Evolutionary conservation across 2,329 filamentous ascomycete species (phyloP).

Genomic region (Rhinocladiella mackenziei): DNA sequence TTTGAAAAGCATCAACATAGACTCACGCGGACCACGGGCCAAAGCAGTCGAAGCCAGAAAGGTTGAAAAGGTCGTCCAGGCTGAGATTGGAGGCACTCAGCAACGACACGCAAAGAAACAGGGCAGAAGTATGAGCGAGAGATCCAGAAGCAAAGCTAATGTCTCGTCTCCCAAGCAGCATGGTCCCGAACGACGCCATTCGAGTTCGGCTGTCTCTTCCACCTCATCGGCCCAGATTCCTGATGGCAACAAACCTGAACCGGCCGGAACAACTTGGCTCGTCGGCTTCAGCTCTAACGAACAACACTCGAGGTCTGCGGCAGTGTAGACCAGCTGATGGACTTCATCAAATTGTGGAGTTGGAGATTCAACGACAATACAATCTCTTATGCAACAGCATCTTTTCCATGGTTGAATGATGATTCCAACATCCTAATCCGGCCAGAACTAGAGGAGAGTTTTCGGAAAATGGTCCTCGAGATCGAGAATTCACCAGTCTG

Average conservation of each 20-base stretch:
- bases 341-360: conserved; percentile 19
- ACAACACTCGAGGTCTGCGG: conserved; percentile 11
- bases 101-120: conserved; percentile 6
- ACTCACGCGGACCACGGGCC: conserved; percentile 11
- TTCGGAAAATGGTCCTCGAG: conserved; percentile 20
- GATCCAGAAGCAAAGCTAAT: conserved; percentile 11
- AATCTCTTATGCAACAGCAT: conserved; percentile 17
- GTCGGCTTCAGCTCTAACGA: conserved; percentile 14
- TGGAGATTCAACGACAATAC: conserved; percentile 15
- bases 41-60: conserved; percentile 10
- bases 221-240: background rate
- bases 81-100: conserved; percentile 11
- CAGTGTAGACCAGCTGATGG: conserved; percentile 16
- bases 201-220: background rate
- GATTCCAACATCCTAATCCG: conserved; percentile 21
- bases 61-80: conserved; percentile 15
- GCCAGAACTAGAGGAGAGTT: conserved; percentile 15
- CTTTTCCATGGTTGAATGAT: conserved; percentile 23
- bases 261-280: conserved; percentile 5
- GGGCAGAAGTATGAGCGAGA: no score
- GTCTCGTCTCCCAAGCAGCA: background rate
- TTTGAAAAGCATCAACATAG: conserved; percentile 24
- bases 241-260: conserved; percentile 1
- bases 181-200: background rate
- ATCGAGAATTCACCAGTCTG: conserved; percentile 22